Evolutionary conservation across 2,329 filamentous ascomycete species (phyloP).

Genomic region (Triangularia setosa): DNA sequence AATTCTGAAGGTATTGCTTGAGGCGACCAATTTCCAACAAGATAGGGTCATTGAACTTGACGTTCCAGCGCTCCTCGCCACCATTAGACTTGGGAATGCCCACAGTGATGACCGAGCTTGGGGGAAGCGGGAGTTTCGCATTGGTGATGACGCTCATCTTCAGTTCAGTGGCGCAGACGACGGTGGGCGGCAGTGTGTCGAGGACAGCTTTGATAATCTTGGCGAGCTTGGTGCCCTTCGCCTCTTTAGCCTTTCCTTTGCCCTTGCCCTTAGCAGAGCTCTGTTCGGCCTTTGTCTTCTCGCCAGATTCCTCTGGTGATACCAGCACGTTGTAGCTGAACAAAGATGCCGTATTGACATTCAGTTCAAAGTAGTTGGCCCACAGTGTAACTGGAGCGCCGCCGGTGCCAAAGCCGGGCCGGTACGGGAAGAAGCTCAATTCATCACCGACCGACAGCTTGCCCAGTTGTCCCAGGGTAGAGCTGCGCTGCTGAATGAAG

Average conservation of each 20-base stretch:
- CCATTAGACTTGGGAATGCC: slow-evolving; percentile 33
- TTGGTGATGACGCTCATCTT: slow-evolving; percentile 46
- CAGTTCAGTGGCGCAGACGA: slow-evolving; percentile 45
- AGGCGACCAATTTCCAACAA: slow-evolving; percentile 39
- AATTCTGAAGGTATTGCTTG: slow-evolving; percentile 42
- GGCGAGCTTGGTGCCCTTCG: slow-evolving; percentile 36
- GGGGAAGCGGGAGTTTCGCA: slow-evolving; percentile 36
- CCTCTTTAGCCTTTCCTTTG: slow-evolving; percentile 9
- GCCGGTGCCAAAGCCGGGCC: slow-evolving; percentile 47
- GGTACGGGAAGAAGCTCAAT: slow-evolving; percentile 37
- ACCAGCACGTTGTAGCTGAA: slow-evolving; percentile 46
- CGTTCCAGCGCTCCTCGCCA: slow-evolving; percentile 34
- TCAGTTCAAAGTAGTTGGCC: slow-evolving; percentile 52
- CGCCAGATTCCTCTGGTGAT: slow-evolving; percentile 6
- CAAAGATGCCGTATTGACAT: slow-evolving; percentile 34
- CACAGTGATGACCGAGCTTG: slow-evolving; percentile 34
- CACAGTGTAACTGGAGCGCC: slow-evolving; percentile 45
- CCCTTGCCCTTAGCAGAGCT: slow-evolving; percentile 8
- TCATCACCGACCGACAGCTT: slow-evolving; percentile 29
- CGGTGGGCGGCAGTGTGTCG: slow-evolving; percentile 31
- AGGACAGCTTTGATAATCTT: slow-evolving; percentile 40
- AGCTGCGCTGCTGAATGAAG: slow-evolving; percentile 27
- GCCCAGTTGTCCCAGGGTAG: slow-evolving; percentile 33
- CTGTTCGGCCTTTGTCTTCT: slow-evolving; percentile 13
- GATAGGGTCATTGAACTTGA: slow-evolving; percentile 40